Percentiles rank a stretch among this genome's conserved stretches.
phyloP scores from a whole-genome alignment of 2,329 filamentous ascomycete genomes.

The Xenoacremonium recifei region DNA sequence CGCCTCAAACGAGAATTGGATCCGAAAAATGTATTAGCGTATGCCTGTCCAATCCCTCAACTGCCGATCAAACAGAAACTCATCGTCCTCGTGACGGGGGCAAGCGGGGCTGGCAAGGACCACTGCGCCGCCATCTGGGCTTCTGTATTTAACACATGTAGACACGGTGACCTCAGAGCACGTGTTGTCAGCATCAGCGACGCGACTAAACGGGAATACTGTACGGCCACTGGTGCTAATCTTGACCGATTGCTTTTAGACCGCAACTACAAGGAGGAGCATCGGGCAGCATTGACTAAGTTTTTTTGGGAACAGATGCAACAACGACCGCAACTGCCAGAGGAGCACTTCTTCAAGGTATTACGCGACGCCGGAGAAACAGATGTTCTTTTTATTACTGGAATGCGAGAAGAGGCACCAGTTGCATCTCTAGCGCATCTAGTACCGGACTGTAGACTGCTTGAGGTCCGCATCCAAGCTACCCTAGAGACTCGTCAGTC shows the following conservation, averaged over 20 bases:
- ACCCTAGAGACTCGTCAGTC: conserved; percentile 32
- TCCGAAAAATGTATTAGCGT: conserved; percentile 49
- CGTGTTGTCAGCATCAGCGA: neutral
- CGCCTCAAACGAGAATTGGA: conserved; percentile 50
- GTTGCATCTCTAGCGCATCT: conserved; percentile 53
- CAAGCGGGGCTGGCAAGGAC: conserved; percentile 58
- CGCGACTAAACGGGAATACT: neutral
- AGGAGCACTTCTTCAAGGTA: conserved; percentile 50
- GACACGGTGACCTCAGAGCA: neutral
- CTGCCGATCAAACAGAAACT: conserved; percentile 38
- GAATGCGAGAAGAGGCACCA: conserved; percentile 61
- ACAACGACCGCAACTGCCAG: conserved; percentile 42
- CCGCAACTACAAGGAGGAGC: neutral
- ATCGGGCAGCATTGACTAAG: conserved; percentile 39
- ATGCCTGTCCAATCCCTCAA: conserved; percentile 53
- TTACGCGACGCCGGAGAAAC: conserved; percentile 40
- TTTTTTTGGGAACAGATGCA: conserved; percentile 49
- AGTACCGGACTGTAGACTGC: conserved; percentile 48
- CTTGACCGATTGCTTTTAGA: neutral
- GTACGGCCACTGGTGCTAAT: neutral
- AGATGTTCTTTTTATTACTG: conserved; percentile 60
- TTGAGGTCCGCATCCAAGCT: conserved; percentile 52
- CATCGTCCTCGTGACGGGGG: conserved; percentile 57
- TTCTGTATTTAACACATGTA: conserved; percentile 32
- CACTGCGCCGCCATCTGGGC: conserved; percentile 55